Conservation (phyloP, 176 grass and related monocot species). For the Bothriochloa decipiens region DNA sequence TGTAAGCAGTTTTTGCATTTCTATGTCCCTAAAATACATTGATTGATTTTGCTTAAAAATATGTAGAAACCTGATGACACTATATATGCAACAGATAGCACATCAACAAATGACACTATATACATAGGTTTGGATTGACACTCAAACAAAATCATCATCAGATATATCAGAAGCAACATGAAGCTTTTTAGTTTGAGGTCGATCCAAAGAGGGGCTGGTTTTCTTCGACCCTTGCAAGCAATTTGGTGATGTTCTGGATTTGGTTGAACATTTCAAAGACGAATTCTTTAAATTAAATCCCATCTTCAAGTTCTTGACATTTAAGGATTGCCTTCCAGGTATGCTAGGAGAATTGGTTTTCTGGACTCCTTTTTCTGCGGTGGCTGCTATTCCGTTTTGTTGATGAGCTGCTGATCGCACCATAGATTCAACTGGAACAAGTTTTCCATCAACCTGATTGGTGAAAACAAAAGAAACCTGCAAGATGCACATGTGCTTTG, state of each 20-base stretch:
- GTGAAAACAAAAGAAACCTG: constrained; percentile 98
- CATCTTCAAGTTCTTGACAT: constrained; percentile 51
- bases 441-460: constrained; percentile 96
- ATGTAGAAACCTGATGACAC: constrained; percentile 11
- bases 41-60: not conserved
- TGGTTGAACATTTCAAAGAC: constrained; percentile 45
- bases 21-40: not conserved
- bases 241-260: constrained; percentile 50
- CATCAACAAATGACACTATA: constrained; percentile 36
- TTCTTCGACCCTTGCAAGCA: constrained; percentile 55
- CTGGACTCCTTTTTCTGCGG: constrained; percentile 26
- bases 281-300: constrained; percentile 55
- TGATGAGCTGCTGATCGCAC: constrained; percentile 47
- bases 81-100: constrained; percentile 38
- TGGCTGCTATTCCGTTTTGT: constrained; percentile 30
- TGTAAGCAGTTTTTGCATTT: not conserved
- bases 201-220: constrained; percentile 47
- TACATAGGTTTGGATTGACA: not conserved
- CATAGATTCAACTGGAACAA: constrained; percentile 86
- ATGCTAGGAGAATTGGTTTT: constrained; percentile 42
- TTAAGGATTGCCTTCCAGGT: constrained; percentile 46
- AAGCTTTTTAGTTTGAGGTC: constrained; percentile 60
- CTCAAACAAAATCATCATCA: constrained; percentile 95
- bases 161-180: constrained; percentile 64
- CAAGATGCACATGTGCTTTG: constrained; percentile 46